Percentiles rank a stretch among this genome's conserved stretches.
Evolutionary conservation across 345 rosid genomes (phyloP).

Genomic region (Pistacia integerrima): DNA sequence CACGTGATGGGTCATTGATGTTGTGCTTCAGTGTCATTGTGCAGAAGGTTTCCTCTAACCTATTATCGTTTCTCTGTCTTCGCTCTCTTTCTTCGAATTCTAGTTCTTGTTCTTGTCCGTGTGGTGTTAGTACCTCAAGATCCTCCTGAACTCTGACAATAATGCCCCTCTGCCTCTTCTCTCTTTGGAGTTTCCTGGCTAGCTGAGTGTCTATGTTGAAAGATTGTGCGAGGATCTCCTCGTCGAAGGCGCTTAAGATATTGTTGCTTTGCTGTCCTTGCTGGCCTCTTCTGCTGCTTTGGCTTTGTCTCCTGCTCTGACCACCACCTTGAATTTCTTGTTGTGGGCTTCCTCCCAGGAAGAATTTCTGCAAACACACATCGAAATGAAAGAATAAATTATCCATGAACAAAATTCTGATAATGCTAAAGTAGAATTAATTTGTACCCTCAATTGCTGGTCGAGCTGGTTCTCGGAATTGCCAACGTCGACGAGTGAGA

Average conservation of each 20-base stretch:
- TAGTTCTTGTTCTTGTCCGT: constrained; percentile 9
- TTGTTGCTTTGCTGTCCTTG: constrained; percentile 31
- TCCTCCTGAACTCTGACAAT: constrained; percentile 45
- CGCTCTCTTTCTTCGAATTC: neutral
- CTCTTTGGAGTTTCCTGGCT: constrained; percentile 45
- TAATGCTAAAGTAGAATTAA: too few species aligned
- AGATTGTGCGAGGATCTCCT: constrained; percentile 39
- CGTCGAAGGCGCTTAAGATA: constrained; percentile 48
- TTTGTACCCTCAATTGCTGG: constrained; percentile 35
- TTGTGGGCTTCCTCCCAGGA: constrained; percentile 53
- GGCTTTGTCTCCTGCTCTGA: neutral
- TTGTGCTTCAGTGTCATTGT: constrained; percentile 47
- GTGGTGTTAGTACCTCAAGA: constrained; percentile 36
- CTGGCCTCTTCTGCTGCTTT: constrained; percentile 13
- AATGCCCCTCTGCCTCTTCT: constrained; percentile 50
- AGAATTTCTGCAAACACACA: constrained; percentile 38
- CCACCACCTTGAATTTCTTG: constrained; percentile 16
- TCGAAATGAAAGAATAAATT: neutral
- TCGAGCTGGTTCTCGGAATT: constrained; percentile 53
- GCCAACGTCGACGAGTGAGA: constrained; percentile 35
- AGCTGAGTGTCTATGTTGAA: constrained; percentile 44
- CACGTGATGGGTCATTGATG: constrained; percentile 44
- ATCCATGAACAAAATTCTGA: neutral
- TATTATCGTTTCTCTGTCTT: constrained; percentile 34
- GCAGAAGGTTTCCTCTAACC: constrained; percentile 58